Evolutionary conservation across 2,329 filamentous ascomycete genomes (phyloP).

Genomic region (Ascochyta rabiei): DNA sequence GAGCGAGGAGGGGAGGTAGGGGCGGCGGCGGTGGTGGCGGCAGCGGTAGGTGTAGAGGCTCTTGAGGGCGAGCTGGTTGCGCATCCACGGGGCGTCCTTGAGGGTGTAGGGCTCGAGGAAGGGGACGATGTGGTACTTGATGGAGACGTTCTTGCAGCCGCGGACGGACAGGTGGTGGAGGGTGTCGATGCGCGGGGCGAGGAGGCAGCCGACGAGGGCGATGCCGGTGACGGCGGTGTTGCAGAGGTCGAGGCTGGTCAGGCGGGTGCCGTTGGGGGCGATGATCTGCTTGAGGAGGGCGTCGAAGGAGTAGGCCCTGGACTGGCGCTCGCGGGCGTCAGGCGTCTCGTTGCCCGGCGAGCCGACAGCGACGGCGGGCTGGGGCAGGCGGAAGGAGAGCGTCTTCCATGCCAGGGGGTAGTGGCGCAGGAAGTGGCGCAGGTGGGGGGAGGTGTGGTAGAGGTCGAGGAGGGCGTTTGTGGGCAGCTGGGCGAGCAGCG

Average conservation of each 20-base stretch:
- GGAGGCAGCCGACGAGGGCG: slow-evolving; percentile 60
- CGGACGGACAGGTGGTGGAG: slow-evolving; percentile 65
- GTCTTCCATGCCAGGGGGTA: slow-evolving; percentile 67
- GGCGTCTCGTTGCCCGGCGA: slow-evolving; percentile 50
- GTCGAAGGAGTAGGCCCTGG: slow-evolving; percentile 64
- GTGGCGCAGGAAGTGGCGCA: slow-evolving; percentile 60
- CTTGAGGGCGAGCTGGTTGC: slow-evolving; percentile 59
- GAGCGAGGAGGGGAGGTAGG: slow-evolving; percentile 63
- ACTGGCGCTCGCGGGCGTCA: slow-evolving; percentile 54
- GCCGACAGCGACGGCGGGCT: slow-evolving; percentile 45
- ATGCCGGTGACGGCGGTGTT: slow-evolving; percentile 66
- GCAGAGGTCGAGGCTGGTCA: slow-evolving; percentile 64
- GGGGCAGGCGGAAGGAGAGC: slow-evolving; percentile 62
- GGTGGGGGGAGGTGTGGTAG: slow-evolving; percentile 63
- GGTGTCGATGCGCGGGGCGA: slow-evolving; percentile 60
- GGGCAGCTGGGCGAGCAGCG: slow-evolving; percentile 62
- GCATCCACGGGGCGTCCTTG: slow-evolving; percentile 50
- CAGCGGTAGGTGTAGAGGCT: slow-evolving; percentile 67
- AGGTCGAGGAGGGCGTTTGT: slow-evolving; percentile 63
- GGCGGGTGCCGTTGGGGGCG: slow-evolving; percentile 61
- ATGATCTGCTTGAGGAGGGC: slow-evolving; percentile 62
- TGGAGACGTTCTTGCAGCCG: slow-evolving; percentile 68
- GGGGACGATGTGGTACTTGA: slow-evolving; percentile 68
- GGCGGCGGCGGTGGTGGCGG: slow-evolving; percentile 65
- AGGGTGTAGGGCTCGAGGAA: slow-evolving; percentile 56